Evolutionary conservation across 1,284 basidiomycete genomes (phyloP), one percentile per base, ranked within the genome.

Genomic region (Pulveroboletus sp.): DNA sequence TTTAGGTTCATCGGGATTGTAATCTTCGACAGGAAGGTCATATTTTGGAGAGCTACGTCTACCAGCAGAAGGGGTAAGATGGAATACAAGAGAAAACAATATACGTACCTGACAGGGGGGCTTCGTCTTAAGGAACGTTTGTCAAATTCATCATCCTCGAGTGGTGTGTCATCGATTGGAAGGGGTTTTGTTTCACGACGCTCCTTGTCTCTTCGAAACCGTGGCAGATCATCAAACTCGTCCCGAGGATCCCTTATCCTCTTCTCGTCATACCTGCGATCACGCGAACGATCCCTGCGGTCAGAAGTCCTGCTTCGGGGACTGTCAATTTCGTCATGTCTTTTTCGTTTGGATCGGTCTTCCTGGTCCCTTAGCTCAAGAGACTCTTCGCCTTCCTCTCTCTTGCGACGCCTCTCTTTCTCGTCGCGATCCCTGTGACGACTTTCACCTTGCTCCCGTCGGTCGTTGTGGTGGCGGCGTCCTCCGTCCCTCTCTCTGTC

Each of bases 1-100:
- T 73, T 85, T 91, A 6, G 84, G 85, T 62, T 90, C 87, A 62
- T 91, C 87, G 31, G 85, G 85, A 64, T 87, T 84, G 71, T 85
- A 86, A 42, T 81, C 78, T 63, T 89, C 87, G 29, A 84, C 78
- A 25, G 77, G 77, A 18, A 77, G 77, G 45, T 90, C 88, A 66
- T 92, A 92, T 22, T 80, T 79, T 24, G 91, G 89, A 11, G 91
- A 92, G 31, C 81, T 78, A 43, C 89, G 83, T 63, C 87, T 89
- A 56, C 40, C 24, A 49, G 31, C 44, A 45, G 47, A 49, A 47
- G 43, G 35, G 49, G 62, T 56, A 54, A 57, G 52, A 49, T 44
- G 26, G 29, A 43, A 59, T 39, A 46, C 29, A 31, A 31, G 56
- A 38, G 51, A 43, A 54, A 58, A 51, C 52, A 59, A 42, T 70